Conservation (phyloP, 2,329 filamentous ascomycete genomes). For the Apiospora koreana region DNA sequence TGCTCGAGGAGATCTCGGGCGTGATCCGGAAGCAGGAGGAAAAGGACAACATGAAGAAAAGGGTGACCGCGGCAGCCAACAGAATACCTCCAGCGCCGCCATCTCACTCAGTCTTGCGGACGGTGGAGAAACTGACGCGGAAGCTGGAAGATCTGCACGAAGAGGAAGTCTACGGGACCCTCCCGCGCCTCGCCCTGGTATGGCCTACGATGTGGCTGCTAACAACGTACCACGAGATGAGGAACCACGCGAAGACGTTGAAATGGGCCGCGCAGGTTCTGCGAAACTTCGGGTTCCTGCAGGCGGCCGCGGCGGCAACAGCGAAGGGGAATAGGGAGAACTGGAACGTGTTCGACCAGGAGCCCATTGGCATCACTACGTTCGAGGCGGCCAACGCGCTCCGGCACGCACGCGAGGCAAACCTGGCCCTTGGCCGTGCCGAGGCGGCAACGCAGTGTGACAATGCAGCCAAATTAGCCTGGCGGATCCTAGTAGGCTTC, state of each 20-base stretch:
- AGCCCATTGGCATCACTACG: constrained; percentile 32
- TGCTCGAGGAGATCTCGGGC: background rate
- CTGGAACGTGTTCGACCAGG: constrained; percentile 23
- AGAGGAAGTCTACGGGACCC: constrained; percentile 26
- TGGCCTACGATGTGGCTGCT: constrained; percentile 39
- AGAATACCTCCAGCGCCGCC: constrained; percentile 16
- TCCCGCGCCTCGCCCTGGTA: constrained; percentile 36
- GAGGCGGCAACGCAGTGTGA: constrained; percentile 27
- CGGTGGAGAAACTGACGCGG: constrained; percentile 31
- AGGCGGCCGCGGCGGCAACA: background rate
- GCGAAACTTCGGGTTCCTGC: constrained; percentile 35
- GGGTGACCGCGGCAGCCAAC: background rate
- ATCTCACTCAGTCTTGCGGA: constrained; percentile 33
- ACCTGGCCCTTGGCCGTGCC: constrained; percentile 28
- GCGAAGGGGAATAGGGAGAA: background rate
- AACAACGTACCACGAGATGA: constrained; percentile 32
- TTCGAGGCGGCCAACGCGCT: constrained; percentile 37
- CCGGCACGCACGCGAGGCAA: constrained; percentile 31
- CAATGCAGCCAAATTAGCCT: constrained; percentile 31
- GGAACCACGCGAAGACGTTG: constrained; percentile 34
- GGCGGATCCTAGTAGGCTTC: constrained; percentile 34
- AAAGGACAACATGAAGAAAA: constrained; percentile 1
- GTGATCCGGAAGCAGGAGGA: constrained; percentile 22
- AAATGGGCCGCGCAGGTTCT: constrained; percentile 31
- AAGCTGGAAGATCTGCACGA: constrained; percentile 37